Evolutionary conservation across 768 basidiomycete species (phyloP).

Genomic region (Tricholoma sp.): DNA sequence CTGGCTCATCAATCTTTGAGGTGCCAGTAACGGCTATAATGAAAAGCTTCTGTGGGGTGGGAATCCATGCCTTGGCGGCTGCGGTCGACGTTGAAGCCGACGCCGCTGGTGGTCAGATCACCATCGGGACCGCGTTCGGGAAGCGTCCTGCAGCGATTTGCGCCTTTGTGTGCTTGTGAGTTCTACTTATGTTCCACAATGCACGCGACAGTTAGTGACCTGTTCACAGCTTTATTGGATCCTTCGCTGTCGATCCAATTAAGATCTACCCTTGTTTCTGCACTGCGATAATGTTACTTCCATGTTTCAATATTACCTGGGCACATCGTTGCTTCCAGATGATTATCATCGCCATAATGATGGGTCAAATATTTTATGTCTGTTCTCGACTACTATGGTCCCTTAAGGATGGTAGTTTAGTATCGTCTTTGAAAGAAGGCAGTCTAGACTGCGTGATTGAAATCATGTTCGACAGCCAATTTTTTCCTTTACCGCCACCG

Average conservation of each 20-base stretch:
- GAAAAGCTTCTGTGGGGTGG: conserved; percentile 11
- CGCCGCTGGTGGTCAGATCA: conserved; percentile 7
- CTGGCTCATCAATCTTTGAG: conserved; percentile 3
- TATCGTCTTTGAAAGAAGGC: not conserved
- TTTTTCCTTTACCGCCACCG: not conserved
- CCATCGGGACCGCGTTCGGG: conserved; percentile 10
- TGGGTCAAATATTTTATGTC: conserved; percentile 3
- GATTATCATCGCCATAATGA: conserved; percentile 7
- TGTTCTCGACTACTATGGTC: no score
- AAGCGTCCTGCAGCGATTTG: conserved; percentile 6
- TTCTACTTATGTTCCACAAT: not conserved
- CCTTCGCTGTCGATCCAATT: not conserved
- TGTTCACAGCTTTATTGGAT: not conserved
- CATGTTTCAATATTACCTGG: conserved; percentile 5
- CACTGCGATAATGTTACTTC: conserved; percentile 4
- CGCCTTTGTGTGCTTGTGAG: conserved; percentile 11
- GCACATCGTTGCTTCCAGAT: conserved; percentile 8
- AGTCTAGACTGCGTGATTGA: not conserved
- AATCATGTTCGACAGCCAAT: not conserved
- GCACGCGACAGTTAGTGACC: no score
- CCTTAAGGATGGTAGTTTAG: no score
- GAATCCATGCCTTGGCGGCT: conserved; percentile 12
- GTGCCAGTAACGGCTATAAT: conserved; percentile 8
- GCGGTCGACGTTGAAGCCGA: conserved; percentile 11
- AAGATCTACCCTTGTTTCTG: not conserved